Conservation (phyloP, 2,329 filamentous ascomycete genomes). For the Fusarium tupiense region DNA sequence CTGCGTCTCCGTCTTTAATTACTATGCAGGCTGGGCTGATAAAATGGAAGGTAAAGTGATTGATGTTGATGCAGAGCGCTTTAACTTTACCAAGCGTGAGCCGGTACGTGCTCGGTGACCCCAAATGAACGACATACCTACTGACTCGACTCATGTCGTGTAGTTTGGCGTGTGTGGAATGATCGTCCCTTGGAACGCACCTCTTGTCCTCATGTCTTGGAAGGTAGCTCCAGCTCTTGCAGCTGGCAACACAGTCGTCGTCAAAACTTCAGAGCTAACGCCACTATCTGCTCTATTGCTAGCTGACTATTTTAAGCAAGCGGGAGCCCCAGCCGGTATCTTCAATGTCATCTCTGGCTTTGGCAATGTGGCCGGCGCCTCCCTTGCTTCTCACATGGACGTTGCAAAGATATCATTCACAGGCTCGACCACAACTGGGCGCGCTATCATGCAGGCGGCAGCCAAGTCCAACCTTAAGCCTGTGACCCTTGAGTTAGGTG, state of each 20-base stretch:
- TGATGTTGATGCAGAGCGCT: background rate
- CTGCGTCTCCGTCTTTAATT: background rate
- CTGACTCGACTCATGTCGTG: rapidly evolving
- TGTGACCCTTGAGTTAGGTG: background rate
- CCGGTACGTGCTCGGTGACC: background rate
- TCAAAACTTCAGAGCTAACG: background rate
- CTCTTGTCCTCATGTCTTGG: background rate
- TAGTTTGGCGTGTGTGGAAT: background rate
- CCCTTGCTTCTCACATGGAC: background rate
- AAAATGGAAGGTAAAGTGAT: background rate
- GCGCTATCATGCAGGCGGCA: background rate
- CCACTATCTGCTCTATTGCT: background rate
- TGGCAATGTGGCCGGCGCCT: rapidly evolving
- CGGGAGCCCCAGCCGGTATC: background rate
- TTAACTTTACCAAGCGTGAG: background rate
- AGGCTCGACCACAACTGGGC: background rate
- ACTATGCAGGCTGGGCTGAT: background rate
- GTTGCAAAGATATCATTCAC: background rate
- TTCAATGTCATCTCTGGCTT: background rate
- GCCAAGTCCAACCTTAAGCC: background rate
- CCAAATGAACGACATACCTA: rapidly evolving
- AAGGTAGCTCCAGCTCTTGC: background rate
- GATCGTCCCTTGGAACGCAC: background rate
- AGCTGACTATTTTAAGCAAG: background rate
- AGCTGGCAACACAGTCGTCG: background rate